Conservation (phyloP, 2,329 filamentous ascomycete genomes). For the Aspergillus ustus region DNA sequence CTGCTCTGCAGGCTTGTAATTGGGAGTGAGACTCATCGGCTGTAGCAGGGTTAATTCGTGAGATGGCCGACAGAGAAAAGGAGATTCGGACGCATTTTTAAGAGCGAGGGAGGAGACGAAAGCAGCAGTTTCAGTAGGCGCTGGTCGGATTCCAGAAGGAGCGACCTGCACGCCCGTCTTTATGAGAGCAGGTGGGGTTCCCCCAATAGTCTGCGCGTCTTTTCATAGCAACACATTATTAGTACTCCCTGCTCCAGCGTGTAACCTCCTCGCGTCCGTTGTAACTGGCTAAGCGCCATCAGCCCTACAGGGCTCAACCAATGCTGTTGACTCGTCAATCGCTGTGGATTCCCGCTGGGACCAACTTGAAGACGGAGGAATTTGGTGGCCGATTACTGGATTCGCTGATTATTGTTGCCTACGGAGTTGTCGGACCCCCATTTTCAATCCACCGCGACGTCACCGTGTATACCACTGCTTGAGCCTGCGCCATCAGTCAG, state of each 20-base stretch:
- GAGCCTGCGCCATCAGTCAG: not conserved
- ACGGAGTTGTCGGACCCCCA: not conserved
- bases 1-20: slow-evolving; percentile 23
- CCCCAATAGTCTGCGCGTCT: not conserved
- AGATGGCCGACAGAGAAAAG: not conserved
- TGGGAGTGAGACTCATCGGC: slow-evolving; percentile 34
- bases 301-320: slow-evolving; percentile 35
- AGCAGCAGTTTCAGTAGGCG: not conserved
- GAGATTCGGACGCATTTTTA: not conserved
- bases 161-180: not conserved
- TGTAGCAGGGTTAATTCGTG: not conserved
- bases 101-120: not conserved
- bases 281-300: slow-evolving; percentile 27
- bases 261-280: not conserved
- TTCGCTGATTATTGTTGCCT: slow-evolving; percentile 1
- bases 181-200: not conserved
- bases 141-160: not conserved
- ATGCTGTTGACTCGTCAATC: not conserved
- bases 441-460: not conserved
- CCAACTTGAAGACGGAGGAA: not conserved
- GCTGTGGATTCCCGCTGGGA: slow-evolving; percentile 2
- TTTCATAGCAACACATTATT: not conserved
- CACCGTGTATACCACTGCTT: not conserved
- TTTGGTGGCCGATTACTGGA: not conserved
- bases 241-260: not conserved